Evolutionary conservation across 148 eudicot genomes (phyloP), one percentile per base, ranked within the genome.

Genomic region (Rhododendron griersonianum): DNA sequence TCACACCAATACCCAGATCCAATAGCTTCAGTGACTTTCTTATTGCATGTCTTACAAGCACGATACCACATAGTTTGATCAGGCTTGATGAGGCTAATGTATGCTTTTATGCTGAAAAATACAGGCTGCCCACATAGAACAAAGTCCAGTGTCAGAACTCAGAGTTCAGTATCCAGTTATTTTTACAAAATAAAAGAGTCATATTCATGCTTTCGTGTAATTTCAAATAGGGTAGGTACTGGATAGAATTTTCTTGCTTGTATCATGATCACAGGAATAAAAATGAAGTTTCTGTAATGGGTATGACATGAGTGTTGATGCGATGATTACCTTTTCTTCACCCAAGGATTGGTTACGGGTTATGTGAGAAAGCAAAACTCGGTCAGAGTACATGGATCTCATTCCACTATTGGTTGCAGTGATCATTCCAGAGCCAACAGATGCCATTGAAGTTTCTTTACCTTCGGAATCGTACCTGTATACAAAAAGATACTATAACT

Each of bases 1-100:
- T 94, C 96, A 90, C 99, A 98, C 96, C 98, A 95, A 85, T 93
- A 95, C 25, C 99, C 98, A 86, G 98, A 92, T 30, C 95, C 99
- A 87, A 95, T 85, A 28, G 95, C 94, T 79, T 98, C 97, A 7
- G 96, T 98, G 10, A 98, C 99, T 88, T 98, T 98, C 91, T 95
- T 98, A 90, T 92, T 98, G 87, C 99, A 98, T 1, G 96, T 93
- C 92, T 93, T 93, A 89, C 99, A 98, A 61, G 99, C 99, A 28
- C 95, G 95, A 88, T 98, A 98, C 94, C 95, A 98, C 98, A 98
- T 93, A 28, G 93, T 83, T 76, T 98, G 99, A 86, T 98, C 98
- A 11, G 96, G 92, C 90, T 91, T 95, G 44, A 98, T 94, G 85
- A 91, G 85, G 88, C 98, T 98, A 61, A 94, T 82, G 79, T 90